Percentiles rank a stretch among this genome's conserved stretches.
phyloP scores from a whole-genome alignment of 2,329 filamentous ascomycete genomes.

The Colletotrichum cuscutae region DNA sequence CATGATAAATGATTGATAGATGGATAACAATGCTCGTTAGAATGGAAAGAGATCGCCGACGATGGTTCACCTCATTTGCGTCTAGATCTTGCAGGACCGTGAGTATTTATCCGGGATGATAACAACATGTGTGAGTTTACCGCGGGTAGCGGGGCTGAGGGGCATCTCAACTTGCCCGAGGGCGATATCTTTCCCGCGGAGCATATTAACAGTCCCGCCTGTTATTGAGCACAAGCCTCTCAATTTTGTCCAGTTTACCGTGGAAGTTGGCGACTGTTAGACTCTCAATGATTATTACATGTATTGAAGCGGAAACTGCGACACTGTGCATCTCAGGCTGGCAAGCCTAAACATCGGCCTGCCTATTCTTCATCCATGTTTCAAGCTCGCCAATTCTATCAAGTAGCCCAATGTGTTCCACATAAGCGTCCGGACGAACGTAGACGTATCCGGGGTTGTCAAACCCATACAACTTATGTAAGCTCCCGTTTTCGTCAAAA shows the following conservation, averaged over 20 bases:
- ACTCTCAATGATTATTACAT: background rate
- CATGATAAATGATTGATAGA: background rate
- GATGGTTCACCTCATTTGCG: accelerated
- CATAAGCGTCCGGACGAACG: background rate
- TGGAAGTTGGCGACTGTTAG: background rate
- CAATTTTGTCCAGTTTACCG: background rate
- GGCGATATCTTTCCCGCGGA: slow-evolving; percentile 9
- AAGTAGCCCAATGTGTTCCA: background rate
- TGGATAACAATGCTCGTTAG: background rate
- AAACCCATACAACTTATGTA: slow-evolving; percentile 45
- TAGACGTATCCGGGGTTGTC: background rate
- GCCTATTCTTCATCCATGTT: background rate
- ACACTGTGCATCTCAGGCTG: background rate
- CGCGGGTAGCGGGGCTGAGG: slow-evolving; percentile 17
- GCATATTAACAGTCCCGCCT: background rate
- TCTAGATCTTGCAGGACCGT: background rate
- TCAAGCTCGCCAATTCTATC: background rate
- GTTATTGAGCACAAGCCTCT: background rate
- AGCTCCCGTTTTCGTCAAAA: slow-evolving; percentile 38
- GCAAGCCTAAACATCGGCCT: background rate
- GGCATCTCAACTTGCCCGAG: slow-evolving; percentile 7
- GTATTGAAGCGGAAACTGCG: background rate
- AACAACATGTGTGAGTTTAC: background rate
- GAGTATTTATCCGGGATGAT: slow-evolving; percentile 13
- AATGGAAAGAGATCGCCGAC: background rate